Base-by-base conservation (phyloP, 2,329 filamentous ascomycete species). In the Fusarium tjaetaba region DNA sequence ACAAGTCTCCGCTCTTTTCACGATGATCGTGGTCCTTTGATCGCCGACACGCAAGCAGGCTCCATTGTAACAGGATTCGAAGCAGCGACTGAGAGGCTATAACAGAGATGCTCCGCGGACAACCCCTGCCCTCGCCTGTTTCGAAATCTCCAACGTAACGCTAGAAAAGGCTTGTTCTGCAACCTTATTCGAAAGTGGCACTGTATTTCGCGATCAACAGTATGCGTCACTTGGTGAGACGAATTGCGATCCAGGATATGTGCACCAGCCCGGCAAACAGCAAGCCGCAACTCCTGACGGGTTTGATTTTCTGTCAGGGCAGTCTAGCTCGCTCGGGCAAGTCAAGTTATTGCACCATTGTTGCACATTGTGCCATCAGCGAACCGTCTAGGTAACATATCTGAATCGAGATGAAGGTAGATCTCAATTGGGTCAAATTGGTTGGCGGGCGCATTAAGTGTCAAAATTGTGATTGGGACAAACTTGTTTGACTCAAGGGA, bases 111-210 rank as follows among this genome's bases (percentile, higher is more conserved):
- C 52, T 74, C 64, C 59, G 52, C 68, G 28, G 58, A 45, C 38
- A 22, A 26, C 52, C 71, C 71, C 49, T 74, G 71, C 34, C 42
- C 60, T 63, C 55, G 58, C 57, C 42, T 58, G 68, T 71, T 66
- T 70, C 68, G 56, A 56, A 41, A 58, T 63, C 15, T 68, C 55
- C 70, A 65, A 49, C 70, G 41, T 38, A 56, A 71, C 66, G 66
- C 66, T 73, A 67, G 56, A 66, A 73, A 73, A 73, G 57, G 70
- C 70, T 73, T 72, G 70, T 73, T 60, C 57, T 60, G 36, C 45
- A 48, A 59, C 51, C 57, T 70, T 70, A 72, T 67, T 52, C 48
- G 38, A 53, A 49, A 45, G 43, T 61, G 55, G 56, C 56, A 55
- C 34, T 60, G 65, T 73, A 58, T 42, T 60, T 60, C 48, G 49